Evolutionary conservation across 2,329 filamentous ascomycete species (phyloP).

Genomic region (Paecilomyces dactylethromorphus): DNA sequence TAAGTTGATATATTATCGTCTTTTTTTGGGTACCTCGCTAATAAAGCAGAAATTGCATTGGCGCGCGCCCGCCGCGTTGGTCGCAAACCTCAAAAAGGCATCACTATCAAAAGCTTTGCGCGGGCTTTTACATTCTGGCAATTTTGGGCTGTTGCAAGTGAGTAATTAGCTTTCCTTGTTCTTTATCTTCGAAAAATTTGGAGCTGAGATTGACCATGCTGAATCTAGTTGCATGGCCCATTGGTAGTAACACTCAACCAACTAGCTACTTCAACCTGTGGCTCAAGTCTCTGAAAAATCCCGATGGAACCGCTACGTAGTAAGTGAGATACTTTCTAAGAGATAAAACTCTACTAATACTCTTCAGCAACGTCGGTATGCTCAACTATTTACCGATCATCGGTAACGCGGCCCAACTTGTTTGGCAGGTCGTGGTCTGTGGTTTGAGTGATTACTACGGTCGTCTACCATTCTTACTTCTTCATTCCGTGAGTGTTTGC

Average conservation of each 20-base stretch:
- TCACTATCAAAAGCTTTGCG: background rate
- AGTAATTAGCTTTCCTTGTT: background rate
- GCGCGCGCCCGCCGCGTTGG: background rate
- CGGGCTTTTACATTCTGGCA: background rate
- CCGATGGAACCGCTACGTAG: background rate
- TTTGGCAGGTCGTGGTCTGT: background rate
- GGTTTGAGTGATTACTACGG: background rate
- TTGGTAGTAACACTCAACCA: background rate
- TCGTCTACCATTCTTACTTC: background rate
- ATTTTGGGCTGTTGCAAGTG: background rate
- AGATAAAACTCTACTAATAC: background rate
- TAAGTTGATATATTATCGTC: background rate
- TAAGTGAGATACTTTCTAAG: background rate
- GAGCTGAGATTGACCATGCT: background rate
- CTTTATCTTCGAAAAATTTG: background rate
- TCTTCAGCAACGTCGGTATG: background rate
- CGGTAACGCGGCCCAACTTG: background rate
- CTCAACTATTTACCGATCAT: background rate
- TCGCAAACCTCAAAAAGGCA: background rate
- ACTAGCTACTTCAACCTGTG: background rate
- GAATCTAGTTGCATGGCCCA: background rate
- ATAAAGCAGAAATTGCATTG: background rate
- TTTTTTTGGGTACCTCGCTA: background rate
- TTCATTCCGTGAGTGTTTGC: background rate
- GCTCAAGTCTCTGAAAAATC: background rate